phyloP scores from a whole-genome alignment of 2,329 filamentous ascomycete genomes.

The Colletotrichum lindemuthianum region DNA sequence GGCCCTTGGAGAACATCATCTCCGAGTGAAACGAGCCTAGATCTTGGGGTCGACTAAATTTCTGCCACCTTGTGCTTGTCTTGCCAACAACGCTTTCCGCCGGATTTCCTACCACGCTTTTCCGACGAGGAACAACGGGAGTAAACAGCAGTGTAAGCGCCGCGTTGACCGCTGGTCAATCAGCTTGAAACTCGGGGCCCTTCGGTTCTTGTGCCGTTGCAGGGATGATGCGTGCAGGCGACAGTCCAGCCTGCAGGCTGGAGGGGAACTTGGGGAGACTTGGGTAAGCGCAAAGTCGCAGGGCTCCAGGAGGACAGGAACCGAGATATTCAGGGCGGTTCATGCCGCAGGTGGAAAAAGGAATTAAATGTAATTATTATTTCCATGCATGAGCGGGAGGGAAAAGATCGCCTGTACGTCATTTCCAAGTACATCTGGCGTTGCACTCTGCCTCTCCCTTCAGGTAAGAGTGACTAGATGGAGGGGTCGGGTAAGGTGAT shows the following conservation, averaged over 20 bases:
- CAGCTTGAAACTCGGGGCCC: constrained; percentile 24
- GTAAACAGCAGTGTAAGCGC: neutral
- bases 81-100: neutral
- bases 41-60: constrained; percentile 12
- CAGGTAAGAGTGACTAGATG: too few species aligned
- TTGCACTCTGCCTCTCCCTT: too few species aligned
- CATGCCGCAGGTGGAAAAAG: constrained; percentile 18
- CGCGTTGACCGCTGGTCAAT: constrained; percentile 21
- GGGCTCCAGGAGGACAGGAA: too few species aligned
- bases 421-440: neutral
- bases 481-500: too few species aligned
- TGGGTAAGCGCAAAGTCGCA: neutral
- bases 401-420: constrained; percentile 7
- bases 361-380: constrained; percentile 11
- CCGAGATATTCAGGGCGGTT: neutral
- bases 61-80: neutral
- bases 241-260: too few species aligned
- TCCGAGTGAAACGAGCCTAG: constrained; percentile 32
- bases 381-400: constrained; percentile 11
- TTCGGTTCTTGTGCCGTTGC: constrained; percentile 1
- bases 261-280: neutral
- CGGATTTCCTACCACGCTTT: neutral
- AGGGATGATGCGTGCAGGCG: constrained; percentile 20
- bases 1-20: constrained; percentile 25
- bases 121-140: neutral